phyloP scores from a whole-genome alignment of 768 basidiomycete species.

The Mycena vitilis region DNA sequence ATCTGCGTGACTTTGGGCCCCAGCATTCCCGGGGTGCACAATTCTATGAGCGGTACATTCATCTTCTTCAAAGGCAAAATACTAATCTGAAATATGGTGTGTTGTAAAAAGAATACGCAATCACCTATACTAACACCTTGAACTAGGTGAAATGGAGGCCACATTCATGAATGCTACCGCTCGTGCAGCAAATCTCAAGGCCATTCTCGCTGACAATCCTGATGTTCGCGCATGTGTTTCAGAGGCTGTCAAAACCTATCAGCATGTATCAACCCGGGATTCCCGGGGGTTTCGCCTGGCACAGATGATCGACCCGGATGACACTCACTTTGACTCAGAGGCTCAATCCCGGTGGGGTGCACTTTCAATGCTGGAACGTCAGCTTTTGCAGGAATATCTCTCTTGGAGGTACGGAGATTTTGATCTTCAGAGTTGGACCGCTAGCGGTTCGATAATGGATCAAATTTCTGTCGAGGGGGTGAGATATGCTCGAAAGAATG shows the following conservation, averaged over 20 bases:
- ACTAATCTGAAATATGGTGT: slow-evolving; percentile 39
- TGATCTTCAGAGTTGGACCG: slow-evolving; percentile 2
- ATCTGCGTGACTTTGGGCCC: slow-evolving; percentile 45
- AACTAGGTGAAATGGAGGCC: slow-evolving; percentile 33
- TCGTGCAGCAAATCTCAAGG: slow-evolving; percentile 28
- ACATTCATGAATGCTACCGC: slow-evolving; percentile 30
- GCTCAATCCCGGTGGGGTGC: slow-evolving; percentile 7
- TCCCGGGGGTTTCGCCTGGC: slow-evolving; percentile 13
- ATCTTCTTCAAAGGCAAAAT: slow-evolving; percentile 34
- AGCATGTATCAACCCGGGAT: slow-evolving; percentile 2
- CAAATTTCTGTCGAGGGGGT: slow-evolving; percentile 12
- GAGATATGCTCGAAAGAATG: slow-evolving; percentile 6
- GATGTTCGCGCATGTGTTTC: slow-evolving; percentile 8
- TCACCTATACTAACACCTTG: neutral
- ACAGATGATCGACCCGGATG: slow-evolving; percentile 10
- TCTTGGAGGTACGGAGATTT: neutral
- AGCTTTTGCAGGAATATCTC: neutral
- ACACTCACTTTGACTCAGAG: slow-evolving; percentile 4
- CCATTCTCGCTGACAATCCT: slow-evolving; percentile 12
- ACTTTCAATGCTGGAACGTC: slow-evolving; percentile 4
- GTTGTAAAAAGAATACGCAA: neutral
- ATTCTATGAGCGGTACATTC: slow-evolving; percentile 36
- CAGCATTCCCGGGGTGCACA: slow-evolving; percentile 34
- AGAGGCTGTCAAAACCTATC: neutral
- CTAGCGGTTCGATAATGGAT: slow-evolving; percentile 9